A percentile compares a stretch with the other conserved stretches of the same genome.
phyloP scores from a whole-genome alignment of 306 rosid genomes.

The Castanopsis chinensis region DNA sequence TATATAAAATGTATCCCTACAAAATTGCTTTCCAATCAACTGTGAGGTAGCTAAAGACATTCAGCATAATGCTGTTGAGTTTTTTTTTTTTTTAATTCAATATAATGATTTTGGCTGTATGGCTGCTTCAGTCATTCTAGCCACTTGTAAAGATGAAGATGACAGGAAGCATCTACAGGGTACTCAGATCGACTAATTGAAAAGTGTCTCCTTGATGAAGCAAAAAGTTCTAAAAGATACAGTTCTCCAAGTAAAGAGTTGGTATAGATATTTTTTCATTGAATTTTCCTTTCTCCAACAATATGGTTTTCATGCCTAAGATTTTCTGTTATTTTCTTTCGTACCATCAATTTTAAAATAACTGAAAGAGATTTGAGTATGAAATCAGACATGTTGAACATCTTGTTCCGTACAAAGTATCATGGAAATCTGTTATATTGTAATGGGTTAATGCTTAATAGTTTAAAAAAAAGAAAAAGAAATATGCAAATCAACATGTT shows the following conservation, averaged over 20 bases:
- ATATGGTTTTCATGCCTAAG: neutral
- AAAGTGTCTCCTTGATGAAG: neutral
- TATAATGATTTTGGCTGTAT: too few relatives aligned
- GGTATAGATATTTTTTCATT: neutral
- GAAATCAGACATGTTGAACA: neutral
- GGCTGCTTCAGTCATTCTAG: too few relatives aligned
- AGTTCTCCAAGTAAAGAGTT: neutral
- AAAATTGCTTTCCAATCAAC: neutral
- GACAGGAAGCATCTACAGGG: too few relatives aligned
- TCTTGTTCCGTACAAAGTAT: neutral
- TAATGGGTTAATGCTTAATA: slow-evolving; percentile 5
- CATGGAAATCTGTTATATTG: neutral
- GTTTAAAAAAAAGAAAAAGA: too few relatives aligned
- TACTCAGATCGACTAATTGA: neutral
- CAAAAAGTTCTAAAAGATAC: neutral
- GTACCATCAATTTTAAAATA: neutral
- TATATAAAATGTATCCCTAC: neutral
- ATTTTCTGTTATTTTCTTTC: neutral
- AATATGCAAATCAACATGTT: slow-evolving; percentile 1
- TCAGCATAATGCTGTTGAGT: too few relatives aligned
- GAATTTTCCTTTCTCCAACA: neutral
- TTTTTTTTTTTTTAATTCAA: too few relatives aligned
- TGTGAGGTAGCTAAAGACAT: neutral
- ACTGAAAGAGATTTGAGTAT: neutral
- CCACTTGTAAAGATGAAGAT: too few relatives aligned